Conservation (phyloP, 2,329 filamentous ascomycete species). For the Diaporthe citriasiana region DNA sequence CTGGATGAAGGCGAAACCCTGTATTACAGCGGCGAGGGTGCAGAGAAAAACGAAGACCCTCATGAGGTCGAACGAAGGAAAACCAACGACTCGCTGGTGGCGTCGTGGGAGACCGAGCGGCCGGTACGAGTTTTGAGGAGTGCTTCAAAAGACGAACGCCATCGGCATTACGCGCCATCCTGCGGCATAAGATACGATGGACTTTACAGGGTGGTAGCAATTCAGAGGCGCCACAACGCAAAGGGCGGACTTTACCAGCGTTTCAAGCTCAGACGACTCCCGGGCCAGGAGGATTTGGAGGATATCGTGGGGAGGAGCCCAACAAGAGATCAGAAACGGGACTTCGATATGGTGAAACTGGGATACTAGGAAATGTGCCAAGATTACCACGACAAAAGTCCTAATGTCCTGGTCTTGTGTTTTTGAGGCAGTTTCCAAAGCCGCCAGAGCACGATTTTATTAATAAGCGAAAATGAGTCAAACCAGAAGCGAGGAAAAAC, state of each 20-base stretch:
- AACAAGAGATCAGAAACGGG: not conserved
- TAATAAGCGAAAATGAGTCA: not conserved
- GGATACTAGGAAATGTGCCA: not conserved
- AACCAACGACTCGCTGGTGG: constrained; percentile 45
- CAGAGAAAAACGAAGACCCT: constrained; percentile 34
- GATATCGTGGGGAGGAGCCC: constrained; percentile 36
- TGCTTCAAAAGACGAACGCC: constrained; percentile 33
- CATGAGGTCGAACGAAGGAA: not conserved
- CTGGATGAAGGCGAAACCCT: constrained; percentile 45
- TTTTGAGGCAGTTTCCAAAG: too few species aligned
- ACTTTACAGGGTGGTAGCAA: constrained; percentile 48
- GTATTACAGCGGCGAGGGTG: constrained; percentile 49
- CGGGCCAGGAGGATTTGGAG: constrained; percentile 43
- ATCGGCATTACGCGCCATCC: constrained; percentile 41
- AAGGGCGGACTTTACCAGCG: constrained; percentile 44
- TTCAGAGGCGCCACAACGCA: constrained; percentile 33
- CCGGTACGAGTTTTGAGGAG: constrained; percentile 51
- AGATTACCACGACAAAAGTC: not conserved
- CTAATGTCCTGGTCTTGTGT: too few species aligned
- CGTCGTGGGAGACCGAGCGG: constrained; percentile 36
- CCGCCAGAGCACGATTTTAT: too few species aligned
- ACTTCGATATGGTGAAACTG: not conserved
- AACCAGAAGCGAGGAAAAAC: not conserved
- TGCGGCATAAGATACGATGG: constrained; percentile 54
- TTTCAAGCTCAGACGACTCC: constrained; percentile 46